phyloP scores from a whole-genome alignment of 179 eudicot species.

The Heliamphora pulchella region DNA sequence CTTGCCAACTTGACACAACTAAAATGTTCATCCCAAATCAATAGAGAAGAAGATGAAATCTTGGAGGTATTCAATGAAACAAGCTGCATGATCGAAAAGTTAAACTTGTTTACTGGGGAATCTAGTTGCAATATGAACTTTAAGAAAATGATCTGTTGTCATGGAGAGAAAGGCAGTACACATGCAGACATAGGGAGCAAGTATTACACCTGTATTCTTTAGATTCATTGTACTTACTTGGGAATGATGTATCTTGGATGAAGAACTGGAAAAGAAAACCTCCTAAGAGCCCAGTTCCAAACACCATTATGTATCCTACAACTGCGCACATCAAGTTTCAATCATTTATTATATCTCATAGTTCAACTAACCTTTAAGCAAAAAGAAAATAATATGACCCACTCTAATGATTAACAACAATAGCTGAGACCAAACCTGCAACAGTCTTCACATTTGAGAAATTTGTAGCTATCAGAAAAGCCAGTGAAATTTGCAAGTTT shows the following conservation, averaged over 20 bases:
- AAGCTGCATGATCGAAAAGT: neutral
- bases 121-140: neutral
- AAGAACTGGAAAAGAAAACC: constrained; percentile 54
- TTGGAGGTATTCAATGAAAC: neutral
- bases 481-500: constrained; percentile 79
- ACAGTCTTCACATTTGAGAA: constrained; percentile 70
- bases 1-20: neutral
- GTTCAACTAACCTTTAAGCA: neutral
- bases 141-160: neutral
- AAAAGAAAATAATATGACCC: neutral
- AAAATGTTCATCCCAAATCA: neutral
- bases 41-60: neutral
- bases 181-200: neutral
- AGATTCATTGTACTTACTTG: constrained; percentile 47
- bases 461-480: constrained; percentile 72
- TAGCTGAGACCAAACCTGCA: constrained; percentile 50
- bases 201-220: neutral
- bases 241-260: constrained; percentile 66
- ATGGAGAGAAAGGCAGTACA: neutral
- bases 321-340: constrained; percentile 38
- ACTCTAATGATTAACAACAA: neutral
- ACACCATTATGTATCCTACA: constrained; percentile 54
- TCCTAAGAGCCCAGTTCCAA: constrained; percentile 76
- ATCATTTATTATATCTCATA: neutral
- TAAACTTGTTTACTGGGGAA: neutral